Evolutionary conservation across 2,329 filamentous ascomycete species (phyloP).

Genomic region (Pseudogymnoascus sp.): DNA sequence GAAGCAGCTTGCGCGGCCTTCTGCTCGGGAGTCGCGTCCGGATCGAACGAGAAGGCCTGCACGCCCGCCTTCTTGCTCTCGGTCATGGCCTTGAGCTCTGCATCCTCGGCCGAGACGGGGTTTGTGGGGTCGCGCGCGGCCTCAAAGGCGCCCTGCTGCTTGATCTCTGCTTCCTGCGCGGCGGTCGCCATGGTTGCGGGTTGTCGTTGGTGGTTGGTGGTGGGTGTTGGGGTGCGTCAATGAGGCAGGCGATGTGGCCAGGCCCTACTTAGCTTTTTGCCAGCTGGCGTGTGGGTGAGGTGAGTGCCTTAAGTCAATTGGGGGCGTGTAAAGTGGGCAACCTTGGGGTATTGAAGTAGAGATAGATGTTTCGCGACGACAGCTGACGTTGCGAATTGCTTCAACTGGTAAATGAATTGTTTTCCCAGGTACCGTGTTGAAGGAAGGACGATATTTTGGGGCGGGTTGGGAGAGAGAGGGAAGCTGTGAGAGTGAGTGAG

Average conservation of each 20-base stretch:
- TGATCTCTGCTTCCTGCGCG: slow-evolving; percentile 54
- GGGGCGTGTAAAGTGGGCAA: not conserved
- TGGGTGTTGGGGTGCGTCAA: not conserved
- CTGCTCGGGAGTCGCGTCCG: slow-evolving; percentile 72
- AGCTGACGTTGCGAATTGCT: not conserved
- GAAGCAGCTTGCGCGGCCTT: slow-evolving; percentile 74
- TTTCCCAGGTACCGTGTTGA: not conserved
- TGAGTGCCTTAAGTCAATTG: not conserved
- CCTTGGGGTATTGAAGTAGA: not conserved
- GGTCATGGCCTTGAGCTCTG: slow-evolving; percentile 65
- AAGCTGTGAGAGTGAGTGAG: not conserved
- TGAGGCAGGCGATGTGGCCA: not conserved
- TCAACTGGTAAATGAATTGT: not conserved
- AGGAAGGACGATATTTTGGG: not conserved
- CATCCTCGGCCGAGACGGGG: slow-evolving; percentile 59
- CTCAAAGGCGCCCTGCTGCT: slow-evolving; percentile 72
- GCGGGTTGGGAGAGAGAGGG: not conserved
- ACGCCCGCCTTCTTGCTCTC: slow-evolving; percentile 74
- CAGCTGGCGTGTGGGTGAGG: not conserved
- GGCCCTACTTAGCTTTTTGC: not conserved
- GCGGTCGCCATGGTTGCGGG: slow-evolving; percentile 18
- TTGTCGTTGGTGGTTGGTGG: not conserved
- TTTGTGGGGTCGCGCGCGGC: slow-evolving; percentile 66
- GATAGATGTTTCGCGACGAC: not conserved
- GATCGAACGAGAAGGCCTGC: slow-evolving; percentile 77